These are phyloP conservation scores for Yamadazyma conglobata DNA, from an alignment of 1,139 yeast species.

Conservation along the genomic window DNA sequence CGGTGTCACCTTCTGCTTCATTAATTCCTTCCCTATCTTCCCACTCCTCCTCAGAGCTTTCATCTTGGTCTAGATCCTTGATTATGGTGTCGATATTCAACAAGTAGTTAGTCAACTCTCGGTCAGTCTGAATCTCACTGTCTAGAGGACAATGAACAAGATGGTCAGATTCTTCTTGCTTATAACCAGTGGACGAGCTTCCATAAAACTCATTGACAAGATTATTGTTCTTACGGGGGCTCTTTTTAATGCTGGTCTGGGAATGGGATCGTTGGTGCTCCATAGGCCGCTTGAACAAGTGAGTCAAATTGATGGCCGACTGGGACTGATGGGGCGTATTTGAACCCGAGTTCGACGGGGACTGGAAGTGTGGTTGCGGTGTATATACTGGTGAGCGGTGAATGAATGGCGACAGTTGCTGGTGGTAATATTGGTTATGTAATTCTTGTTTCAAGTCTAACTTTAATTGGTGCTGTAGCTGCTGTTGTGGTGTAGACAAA, in stretches of 20 bases:
- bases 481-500: no score
- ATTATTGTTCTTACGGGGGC: constrained; percentile 13
- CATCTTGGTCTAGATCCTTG: constrained; percentile 16
- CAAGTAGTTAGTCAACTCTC: constrained; percentile 27
- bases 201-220: constrained; percentile 42
- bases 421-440: no score
- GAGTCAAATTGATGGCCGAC: no score
- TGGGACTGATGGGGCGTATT: no score
- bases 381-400: no score
- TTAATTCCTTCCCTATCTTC: constrained; percentile 6
- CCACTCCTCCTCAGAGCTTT: constrained; percentile 5
- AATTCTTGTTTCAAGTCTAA: no score
- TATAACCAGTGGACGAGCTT: no score
- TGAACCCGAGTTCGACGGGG: no score
- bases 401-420: no score
- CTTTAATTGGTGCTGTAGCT: no score
- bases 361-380: no score
- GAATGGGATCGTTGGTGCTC: constrained; percentile 7
- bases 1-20: not conserved
- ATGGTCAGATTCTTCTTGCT: constrained; percentile 7
- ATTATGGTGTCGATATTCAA: constrained; percentile 32
- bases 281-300: constrained; percentile 5
- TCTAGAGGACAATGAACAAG: constrained; percentile 11
- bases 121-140: constrained; percentile 11
- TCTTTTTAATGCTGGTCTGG: constrained; percentile 5